These are phyloP conservation scores for Metschnikowia vanudenii DNA, from an alignment of 805 yeast species.

Conservation along the genomic window DNA sequence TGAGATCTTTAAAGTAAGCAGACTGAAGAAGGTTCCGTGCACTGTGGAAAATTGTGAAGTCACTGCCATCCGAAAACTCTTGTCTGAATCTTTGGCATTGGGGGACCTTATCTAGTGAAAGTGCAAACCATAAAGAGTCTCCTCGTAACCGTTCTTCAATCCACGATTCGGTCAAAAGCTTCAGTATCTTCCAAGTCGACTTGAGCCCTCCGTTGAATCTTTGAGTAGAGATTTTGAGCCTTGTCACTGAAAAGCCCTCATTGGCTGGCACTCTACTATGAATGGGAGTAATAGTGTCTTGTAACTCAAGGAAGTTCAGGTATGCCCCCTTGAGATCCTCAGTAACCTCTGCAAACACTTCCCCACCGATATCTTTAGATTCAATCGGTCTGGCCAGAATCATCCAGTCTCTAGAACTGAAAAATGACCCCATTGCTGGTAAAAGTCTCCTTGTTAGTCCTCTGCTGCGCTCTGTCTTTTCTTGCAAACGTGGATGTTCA, in stretches of 20 bases:
- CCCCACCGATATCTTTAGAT: background rate
- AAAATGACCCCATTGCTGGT: background rate
- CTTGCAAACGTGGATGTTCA: background rate
- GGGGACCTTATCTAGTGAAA: background rate
- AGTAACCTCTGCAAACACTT: background rate
- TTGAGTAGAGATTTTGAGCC: background rate
- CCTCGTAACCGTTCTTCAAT: background rate
- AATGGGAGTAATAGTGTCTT: background rate
- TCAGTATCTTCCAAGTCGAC: background rate
- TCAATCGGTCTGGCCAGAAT: background rate
- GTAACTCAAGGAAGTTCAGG: background rate
- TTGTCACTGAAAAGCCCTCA: background rate
- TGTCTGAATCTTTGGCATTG: background rate
- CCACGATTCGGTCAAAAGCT: background rate
- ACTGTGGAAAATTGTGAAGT: background rate
- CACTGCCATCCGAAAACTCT: background rate
- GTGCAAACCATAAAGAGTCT: conserved; percentile 3
- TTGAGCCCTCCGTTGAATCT: background rate
- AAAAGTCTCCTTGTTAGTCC: background rate
- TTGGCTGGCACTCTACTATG: background rate
- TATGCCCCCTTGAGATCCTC: background rate
- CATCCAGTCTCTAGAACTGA: background rate
- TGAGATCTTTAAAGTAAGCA: background rate
- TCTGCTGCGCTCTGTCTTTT: background rate
- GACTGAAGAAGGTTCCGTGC: background rate